Base-by-base conservation (phyloP, 192 early-diverging fungal genomes). In the Coemansia umbellata region DNA sequence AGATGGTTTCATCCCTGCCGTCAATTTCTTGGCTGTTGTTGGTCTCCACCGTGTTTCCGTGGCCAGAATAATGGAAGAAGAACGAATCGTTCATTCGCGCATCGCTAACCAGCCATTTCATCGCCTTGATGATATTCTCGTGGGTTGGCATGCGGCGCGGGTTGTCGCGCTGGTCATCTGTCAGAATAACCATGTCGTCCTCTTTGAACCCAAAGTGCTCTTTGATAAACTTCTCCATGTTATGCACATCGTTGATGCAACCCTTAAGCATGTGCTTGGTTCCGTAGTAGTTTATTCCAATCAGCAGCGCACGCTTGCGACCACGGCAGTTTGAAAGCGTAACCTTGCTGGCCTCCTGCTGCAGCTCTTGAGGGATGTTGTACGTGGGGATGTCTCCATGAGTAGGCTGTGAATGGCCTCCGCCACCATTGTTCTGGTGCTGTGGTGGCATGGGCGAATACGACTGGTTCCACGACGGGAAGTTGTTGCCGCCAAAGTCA, bases 281-380 rank as follows among this genome's bases (percentile, higher is more conserved):
- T 21, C 80, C 78, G 40, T 79, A 73, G 72, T 97, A 97, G 64
- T 97, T 97, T 72, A 95, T 92, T 18, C 94, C 94, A 53, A 97
- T 86, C 32, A 97, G 79, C 18, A 97, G 71, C 8, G 92, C 93
- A 15, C 84, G 81, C 69, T 89, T 88, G 37, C 85, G 79, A 15
- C 88, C 88, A 31, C 47, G 59, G 45, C 67, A 76, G 61, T 80
- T 71, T 22, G 78, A 80, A 21, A 72, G 62, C 10, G 52, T 50
- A 35, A 80, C 66, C 43, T 63, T 41, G 52, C 63, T 61, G 24
- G 67, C 72, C 19, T 76, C 61, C 47, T 80, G 73, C 57, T 80
- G 74, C 14, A 80, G 45, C 36, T 66, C 60, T 28, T 66, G 63
- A 0, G 74, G 67, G 19, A 77, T 70, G 50, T 61, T 65, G 63